Conservation (phyloP, 179 eudicot genomes). For the Nepenthes alata region DNA sequence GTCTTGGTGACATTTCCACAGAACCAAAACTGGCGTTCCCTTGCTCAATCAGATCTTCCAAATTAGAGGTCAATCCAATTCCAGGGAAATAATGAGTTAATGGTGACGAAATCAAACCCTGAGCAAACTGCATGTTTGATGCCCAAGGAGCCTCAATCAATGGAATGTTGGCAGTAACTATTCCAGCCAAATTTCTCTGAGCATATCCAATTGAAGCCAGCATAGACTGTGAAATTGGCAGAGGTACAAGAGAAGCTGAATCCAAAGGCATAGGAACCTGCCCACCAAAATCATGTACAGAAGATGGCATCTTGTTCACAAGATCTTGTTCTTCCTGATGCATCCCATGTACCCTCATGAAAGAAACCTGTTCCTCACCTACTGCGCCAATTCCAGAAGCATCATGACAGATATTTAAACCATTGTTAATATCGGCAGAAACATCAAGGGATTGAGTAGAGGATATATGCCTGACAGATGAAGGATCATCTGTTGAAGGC, state of each 20-base stretch:
- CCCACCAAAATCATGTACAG: conserved; percentile 41
- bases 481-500: conserved; percentile 30
- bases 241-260: conserved; percentile 39
- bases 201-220: conserved; percentile 55
- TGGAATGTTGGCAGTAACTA: conserved; percentile 47
- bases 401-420: conserved; percentile 21
- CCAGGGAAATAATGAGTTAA: conserved; percentile 45
- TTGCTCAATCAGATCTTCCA: conserved; percentile 28
- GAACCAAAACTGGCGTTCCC: conserved; percentile 26
- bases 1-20: conserved; percentile 25
- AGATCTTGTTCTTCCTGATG: conserved; percentile 78
- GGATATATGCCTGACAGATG: conserved; percentile 20
- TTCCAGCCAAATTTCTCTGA: conserved; percentile 43
- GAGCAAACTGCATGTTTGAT: conserved; percentile 56
- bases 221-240: conserved; percentile 50
- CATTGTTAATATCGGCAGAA: conserved; percentile 24
- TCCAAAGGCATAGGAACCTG: conserved; percentile 50
- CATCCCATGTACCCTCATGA: conserved; percentile 37
- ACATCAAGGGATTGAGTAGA: conserved; percentile 24
- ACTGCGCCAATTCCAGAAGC: conserved; percentile 20
- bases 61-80: conserved; percentile 24
- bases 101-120: conserved; percentile 45
- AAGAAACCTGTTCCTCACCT: conserved; percentile 31
- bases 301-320: conserved; percentile 65
- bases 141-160: conserved; percentile 46